Evolutionary conservation across 352 stramenopile species (phyloP).

Genomic region (Pythium coloratum): DNA sequence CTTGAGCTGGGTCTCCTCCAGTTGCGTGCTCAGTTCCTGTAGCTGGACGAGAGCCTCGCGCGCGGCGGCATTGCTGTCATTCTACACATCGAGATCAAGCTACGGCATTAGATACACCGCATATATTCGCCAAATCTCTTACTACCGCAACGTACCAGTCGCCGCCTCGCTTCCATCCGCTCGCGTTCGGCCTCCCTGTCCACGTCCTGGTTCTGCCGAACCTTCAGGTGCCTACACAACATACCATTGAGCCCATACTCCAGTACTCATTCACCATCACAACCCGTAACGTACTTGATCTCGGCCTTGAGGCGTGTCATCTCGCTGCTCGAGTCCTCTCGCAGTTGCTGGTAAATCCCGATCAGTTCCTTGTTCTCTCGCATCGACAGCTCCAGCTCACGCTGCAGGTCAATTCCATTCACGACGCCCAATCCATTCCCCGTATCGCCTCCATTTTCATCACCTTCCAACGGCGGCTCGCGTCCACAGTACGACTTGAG

Average conservation of each 20-base stretch:
- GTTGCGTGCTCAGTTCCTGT: conserved; percentile 52
- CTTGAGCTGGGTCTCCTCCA: conserved; percentile 69
- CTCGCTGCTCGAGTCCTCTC: conserved; percentile 54
- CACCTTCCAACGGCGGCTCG: conserved; percentile 7
- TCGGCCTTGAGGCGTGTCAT: conserved; percentile 46
- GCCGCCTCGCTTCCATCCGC: conserved; percentile 15
- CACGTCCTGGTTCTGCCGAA: conserved; percentile 2
- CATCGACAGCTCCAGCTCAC: conserved; percentile 55
- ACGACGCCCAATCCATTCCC: conserved; percentile 6
- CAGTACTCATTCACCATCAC: not conserved
- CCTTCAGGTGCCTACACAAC: conserved; percentile 25
- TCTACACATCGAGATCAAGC: conserved; percentile 28
- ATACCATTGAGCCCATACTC: too few species aligned
- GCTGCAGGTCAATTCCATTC: conserved; percentile 40
- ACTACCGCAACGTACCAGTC: conserved; percentile 16
- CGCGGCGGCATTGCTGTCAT: conserved; percentile 49
- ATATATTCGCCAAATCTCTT: not conserved
- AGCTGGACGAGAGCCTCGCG: conserved; percentile 61
- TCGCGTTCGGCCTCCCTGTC: conserved; percentile 10
- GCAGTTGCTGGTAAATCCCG: conserved; percentile 67
- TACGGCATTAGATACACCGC: not conserved
- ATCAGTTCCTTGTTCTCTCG: conserved; percentile 78
- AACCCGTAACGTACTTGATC: conserved; percentile 42
- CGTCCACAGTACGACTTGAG: conserved; percentile 54
- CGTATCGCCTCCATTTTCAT: conserved; percentile 19